Percentiles rank a stretch among this genome's conserved stretches.
These are phyloP conservation scores for Physaria fendleri DNA, from an alignment of 345 rosid genomes.

Conservation along the genomic window DNA sequence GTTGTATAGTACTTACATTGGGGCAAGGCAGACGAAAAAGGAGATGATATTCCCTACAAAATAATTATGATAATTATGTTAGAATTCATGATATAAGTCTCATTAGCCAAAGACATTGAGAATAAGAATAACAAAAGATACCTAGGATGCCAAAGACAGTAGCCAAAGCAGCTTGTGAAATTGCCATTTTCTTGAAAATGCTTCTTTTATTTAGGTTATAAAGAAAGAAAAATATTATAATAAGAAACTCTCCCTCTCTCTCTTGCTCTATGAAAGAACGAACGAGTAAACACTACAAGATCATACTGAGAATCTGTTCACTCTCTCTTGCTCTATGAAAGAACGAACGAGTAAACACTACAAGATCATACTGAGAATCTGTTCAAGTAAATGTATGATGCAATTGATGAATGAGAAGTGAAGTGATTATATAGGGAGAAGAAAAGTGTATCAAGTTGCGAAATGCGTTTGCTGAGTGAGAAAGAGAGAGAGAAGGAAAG, in stretches of 20 bases:
- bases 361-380: slow-evolving; percentile 18
- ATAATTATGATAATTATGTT: not conserved
- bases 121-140: slow-evolving; percentile 4
- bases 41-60: slow-evolving; percentile 63
- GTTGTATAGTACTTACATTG: slow-evolving; percentile 39
- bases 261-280: slow-evolving; percentile 6
- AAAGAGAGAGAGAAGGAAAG: not conserved
- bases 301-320: slow-evolving; percentile 22
- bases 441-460: slow-evolving; percentile 24
- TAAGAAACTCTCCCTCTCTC: slow-evolving; percentile 16
- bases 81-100: too few species aligned
- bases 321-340: slow-evolving; percentile 11
- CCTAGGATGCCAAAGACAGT: slow-evolving; percentile 71
- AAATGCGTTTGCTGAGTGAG: slow-evolving; percentile 23
- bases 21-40: slow-evolving; percentile 58
- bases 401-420: not conserved
- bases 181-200: slow-evolving; percentile 30
- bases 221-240: not conserved
- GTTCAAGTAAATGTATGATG: slow-evolving; percentile 23
- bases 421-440: slow-evolving; percentile 32
- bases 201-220: not conserved
- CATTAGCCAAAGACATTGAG: not conserved
- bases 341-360: not conserved
- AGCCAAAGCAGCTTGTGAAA: slow-evolving; percentile 31
- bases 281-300: slow-evolving; percentile 1